Conservation (phyloP, 768 basidiomycete genomes). For the Macrolepiota fuliginosa region DNA sequence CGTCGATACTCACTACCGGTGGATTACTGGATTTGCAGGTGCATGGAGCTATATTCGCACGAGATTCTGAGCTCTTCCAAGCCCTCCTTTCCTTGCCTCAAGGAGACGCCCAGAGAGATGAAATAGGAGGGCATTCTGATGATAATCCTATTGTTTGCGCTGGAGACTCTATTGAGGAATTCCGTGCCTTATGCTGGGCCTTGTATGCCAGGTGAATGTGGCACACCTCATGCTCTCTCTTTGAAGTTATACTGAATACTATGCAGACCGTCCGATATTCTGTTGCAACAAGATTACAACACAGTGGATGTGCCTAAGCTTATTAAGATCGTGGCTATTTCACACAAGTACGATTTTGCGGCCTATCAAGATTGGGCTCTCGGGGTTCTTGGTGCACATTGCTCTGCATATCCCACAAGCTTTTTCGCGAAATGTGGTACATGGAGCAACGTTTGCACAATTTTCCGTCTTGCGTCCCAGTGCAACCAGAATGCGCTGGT, state of each 20-base stretch:
- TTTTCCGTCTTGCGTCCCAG: not conserved
- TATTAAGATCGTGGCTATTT: not conserved
- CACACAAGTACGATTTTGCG: constrained; percentile 1
- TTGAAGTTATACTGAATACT: not conserved
- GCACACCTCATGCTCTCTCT: not conserved
- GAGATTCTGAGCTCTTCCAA: not conserved
- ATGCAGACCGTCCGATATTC: not conserved
- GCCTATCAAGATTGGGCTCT: not conserved
- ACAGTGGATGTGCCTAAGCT: not conserved
- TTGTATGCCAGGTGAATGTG: constrained; percentile 1
- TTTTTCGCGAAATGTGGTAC: not conserved
- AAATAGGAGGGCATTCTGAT: not conserved
- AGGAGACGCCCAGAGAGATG: not conserved
- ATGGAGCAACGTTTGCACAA: not conserved
- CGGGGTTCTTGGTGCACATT: not conserved
- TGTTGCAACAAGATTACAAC: not conserved
- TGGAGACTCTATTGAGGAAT: not conserved
- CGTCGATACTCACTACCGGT: not conserved
- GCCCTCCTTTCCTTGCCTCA: not conserved
- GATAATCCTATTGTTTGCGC: not conserved
- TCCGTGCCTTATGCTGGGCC: constrained; percentile 5
- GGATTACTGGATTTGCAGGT: not conserved
- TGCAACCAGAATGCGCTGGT: not conserved
- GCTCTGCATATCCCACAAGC: not conserved
- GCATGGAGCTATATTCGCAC: not conserved